A percentile compares a stretch with the other conserved stretches of the same genome.
These are phyloP conservation scores for Cyberlindnera mycetangii DNA, from an alignment of 805 yeast species.

Conservation along the genomic window DNA sequence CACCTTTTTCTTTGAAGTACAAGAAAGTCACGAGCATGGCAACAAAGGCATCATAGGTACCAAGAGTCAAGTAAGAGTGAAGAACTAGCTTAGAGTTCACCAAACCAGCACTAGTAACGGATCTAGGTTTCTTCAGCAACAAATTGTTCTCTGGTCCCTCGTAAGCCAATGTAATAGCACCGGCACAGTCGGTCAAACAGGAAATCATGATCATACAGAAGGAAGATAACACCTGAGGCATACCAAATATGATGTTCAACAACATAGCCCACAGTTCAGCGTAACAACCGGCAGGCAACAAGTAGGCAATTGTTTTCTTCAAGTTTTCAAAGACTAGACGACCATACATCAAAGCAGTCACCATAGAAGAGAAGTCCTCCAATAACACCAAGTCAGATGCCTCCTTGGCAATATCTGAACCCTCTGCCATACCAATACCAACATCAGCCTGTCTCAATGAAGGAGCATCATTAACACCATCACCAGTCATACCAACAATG, in stretches of 20 bases:
- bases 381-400: slow-evolving; percentile 25
- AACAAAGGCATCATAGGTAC: slow-evolving; percentile 39
- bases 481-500: slow-evolving; percentile 70
- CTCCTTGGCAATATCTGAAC: slow-evolving; percentile 28
- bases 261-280: slow-evolving; percentile 51
- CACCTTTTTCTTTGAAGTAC: slow-evolving; percentile 35
- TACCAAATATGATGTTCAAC: slow-evolving; percentile 44
- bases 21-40: slow-evolving; percentile 40
- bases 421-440: slow-evolving; percentile 68
- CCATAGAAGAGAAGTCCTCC: slow-evolving; percentile 29
- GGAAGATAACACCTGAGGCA: slow-evolving; percentile 47
- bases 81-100: slow-evolving; percentile 37
- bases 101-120: slow-evolving; percentile 38
- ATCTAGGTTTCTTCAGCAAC: slow-evolving; percentile 40
- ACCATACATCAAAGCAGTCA: slow-evolving; percentile 41
- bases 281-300: slow-evolving; percentile 51
- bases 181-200: slow-evolving; percentile 45
- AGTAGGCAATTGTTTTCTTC: slow-evolving; percentile 43
- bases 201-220: slow-evolving; percentile 51
- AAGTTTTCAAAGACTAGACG: slow-evolving; percentile 48
- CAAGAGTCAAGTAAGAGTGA: slow-evolving; percentile 43
- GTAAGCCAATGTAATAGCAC: slow-evolving; percentile 42
- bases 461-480: slow-evolving; percentile 66
- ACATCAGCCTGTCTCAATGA: slow-evolving; percentile 70
- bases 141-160: slow-evolving; percentile 43